phyloP scores from a whole-genome alignment of 306 rosid genomes.

The Cercis canadensis region DNA sequence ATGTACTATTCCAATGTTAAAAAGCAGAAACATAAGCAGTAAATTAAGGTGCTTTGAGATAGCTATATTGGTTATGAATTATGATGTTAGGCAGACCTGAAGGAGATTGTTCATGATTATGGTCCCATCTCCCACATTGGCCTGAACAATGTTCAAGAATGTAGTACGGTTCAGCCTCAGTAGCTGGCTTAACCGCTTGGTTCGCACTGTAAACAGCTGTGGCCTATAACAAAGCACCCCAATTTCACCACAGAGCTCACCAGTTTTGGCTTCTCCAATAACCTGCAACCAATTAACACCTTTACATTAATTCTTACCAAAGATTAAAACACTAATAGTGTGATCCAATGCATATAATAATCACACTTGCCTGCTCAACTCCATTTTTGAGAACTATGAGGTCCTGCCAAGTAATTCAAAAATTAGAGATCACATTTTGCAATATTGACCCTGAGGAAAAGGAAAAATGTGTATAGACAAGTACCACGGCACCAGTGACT shows the following conservation, averaged over 20 bases:
- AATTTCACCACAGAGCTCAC: conserved; percentile 85
- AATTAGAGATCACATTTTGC: conserved; percentile 33
- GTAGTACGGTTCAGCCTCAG: conserved; percentile 78
- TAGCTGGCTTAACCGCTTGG: conserved; percentile 82
- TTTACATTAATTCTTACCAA: conserved; percentile 21
- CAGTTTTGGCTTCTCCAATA: conserved; percentile 77
- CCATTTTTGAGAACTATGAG: conserved; percentile 70
- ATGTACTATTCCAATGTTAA: no score
- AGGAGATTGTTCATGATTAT: conserved; percentile 93
- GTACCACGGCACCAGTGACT: conserved; percentile 91
- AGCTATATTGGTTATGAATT: background rate
- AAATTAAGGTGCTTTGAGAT: background rate
- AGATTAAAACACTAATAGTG: background rate
- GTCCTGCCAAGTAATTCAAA: conserved; percentile 58
- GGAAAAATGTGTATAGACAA: conserved; percentile 8
- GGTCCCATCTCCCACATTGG: conserved; percentile 91
- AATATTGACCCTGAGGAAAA: background rate
- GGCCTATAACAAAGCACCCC: conserved; percentile 95
- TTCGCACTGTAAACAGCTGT: conserved; percentile 83
- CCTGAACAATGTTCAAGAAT: conserved; percentile 77
- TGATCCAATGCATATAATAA: background rate
- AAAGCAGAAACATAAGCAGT: background rate
- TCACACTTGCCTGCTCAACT: conserved; percentile 71
- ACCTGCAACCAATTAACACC: conserved; percentile 50
- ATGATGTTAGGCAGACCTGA: conserved; percentile 59